phyloP scores from a whole-genome alignment of 495 filamentous ascomycete genomes.

The Penicillium malachiteum region DNA sequence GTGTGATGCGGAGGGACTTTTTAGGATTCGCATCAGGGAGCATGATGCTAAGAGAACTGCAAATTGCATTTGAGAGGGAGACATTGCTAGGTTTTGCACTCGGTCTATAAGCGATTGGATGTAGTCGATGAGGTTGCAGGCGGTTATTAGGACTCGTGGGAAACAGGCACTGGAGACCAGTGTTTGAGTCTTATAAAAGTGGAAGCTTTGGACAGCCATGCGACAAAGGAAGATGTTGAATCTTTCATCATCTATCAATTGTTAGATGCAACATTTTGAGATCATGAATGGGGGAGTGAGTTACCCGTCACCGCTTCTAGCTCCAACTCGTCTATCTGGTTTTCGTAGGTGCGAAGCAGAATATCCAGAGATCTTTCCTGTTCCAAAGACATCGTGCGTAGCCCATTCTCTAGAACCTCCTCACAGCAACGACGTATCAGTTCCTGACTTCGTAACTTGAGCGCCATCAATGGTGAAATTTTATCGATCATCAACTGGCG shows the following conservation, averaged over 20 bases:
- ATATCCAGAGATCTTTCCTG: constrained; percentile 39
- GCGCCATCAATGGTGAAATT: constrained; percentile 29
- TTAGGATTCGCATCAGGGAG: constrained; percentile 40
- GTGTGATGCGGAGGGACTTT: constrained; percentile 25
- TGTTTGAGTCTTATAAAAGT: constrained; percentile 43
- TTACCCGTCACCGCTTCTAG: constrained; percentile 30
- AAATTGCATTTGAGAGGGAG: constrained; percentile 33
- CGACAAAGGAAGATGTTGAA: constrained; percentile 32
- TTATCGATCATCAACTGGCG: constrained; percentile 32
- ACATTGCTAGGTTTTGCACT: constrained; percentile 21
- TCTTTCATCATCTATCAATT: constrained; percentile 29
- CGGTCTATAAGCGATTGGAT: constrained; percentile 25
- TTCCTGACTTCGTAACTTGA: constrained; percentile 39
- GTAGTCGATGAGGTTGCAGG: constrained; percentile 37
- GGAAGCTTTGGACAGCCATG: constrained; percentile 40
- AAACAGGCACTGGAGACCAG: constrained; percentile 30
- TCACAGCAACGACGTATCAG: constrained; percentile 35
- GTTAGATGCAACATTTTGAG: neutral
- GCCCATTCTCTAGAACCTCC: constrained; percentile 35
- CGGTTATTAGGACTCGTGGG: constrained; percentile 30
- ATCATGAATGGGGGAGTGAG: constrained; percentile 1
- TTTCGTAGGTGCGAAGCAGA: constrained; percentile 36
- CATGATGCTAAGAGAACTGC: constrained; percentile 34
- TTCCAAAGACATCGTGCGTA: constrained; percentile 37
- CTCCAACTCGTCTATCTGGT: constrained; percentile 34